Conservation (phyloP, 2,329 filamentous ascomycete species). For the Tolypocladium tropicale region DNA sequence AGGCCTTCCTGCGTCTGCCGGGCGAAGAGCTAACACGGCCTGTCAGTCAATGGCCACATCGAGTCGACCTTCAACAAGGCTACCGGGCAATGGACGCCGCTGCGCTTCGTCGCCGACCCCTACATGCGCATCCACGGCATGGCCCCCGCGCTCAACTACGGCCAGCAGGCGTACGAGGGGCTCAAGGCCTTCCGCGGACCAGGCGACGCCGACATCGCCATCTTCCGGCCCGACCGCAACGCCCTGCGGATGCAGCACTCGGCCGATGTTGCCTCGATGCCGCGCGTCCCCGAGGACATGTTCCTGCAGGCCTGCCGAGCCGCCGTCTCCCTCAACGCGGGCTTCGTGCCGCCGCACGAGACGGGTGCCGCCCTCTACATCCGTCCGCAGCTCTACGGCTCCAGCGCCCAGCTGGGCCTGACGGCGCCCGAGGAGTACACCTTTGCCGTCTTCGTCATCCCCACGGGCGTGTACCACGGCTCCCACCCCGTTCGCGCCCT, state of each 20-base stretch:
- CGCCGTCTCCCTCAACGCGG: slow-evolving; percentile 81
- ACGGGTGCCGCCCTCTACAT: slow-evolving; percentile 91
- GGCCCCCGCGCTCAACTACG: slow-evolving; percentile 92
- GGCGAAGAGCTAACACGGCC: not conserved
- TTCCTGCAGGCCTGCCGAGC: slow-evolving; percentile 70
- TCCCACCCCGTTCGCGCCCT: slow-evolving; percentile 77
- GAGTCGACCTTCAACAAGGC: slow-evolving; percentile 72
- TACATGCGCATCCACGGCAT: slow-evolving; percentile 88
- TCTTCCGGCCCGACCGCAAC: slow-evolving; percentile 85
- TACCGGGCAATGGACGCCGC: slow-evolving; percentile 67
- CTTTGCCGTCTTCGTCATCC: slow-evolving; percentile 82
- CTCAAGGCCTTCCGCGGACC: slow-evolving; percentile 88
- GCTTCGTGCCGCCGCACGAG: slow-evolving; percentile 79
- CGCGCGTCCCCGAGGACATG: slow-evolving; percentile 62
- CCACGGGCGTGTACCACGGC: slow-evolving; percentile 91
- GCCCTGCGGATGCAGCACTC: slow-evolving; percentile 77
- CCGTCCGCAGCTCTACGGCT: slow-evolving; percentile 80
- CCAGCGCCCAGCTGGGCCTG: slow-evolving; percentile 75
- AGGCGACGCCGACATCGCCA: slow-evolving; percentile 56
- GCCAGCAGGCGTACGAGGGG: slow-evolving; percentile 96
- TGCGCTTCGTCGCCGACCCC: slow-evolving; percentile 71
- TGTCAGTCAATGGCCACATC: slow-evolving; percentile 80
- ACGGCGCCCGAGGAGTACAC: slow-evolving; percentile 86
- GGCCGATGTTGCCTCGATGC: slow-evolving; percentile 73
- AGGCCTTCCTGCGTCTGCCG: not conserved